These are phyloP conservation scores for Sclerotinia subarctica DNA, from an alignment of 2,329 filamentous ascomycete species.

Conservation along the genomic window DNA sequence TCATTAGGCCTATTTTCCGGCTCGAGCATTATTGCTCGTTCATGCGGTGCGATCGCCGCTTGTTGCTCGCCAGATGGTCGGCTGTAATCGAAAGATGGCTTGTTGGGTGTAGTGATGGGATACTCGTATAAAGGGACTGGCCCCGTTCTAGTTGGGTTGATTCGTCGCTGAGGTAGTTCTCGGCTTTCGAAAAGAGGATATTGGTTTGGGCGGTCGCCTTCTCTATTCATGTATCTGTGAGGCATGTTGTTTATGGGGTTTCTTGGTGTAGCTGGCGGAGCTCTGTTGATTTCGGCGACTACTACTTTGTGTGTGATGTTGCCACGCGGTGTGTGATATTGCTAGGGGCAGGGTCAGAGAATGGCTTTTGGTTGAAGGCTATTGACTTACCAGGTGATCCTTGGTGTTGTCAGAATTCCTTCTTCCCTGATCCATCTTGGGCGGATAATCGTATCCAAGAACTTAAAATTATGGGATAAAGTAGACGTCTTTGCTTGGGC, in stretches of 20 bases:
- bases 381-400: not conserved
- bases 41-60: not conserved
- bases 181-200: not conserved
- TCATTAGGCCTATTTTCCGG: not conserved
- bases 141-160: not conserved
- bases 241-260: slow-evolving; percentile 2
- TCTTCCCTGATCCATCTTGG: not conserved
- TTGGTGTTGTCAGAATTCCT: slow-evolving; percentile 4
- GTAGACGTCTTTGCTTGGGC: too few species aligned
- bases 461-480: too few species aligned
- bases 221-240: not conserved
- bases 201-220: not conserved
- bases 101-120: not conserved
- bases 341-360: not conserved
- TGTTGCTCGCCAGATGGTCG: not conserved
- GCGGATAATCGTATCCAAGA: not conserved
- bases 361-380: not conserved
- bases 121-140: not conserved
- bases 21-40: not conserved
- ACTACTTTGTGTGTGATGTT: not conserved
- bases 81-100: not conserved
- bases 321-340: not conserved
- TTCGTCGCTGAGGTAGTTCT: not conserved
- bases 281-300: not conserved
- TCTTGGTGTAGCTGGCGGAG: not conserved